phyloP scores from a whole-genome alignment of 1,284 basidiomycete species.

The Pyrrhoderma lamaoense region DNA sequence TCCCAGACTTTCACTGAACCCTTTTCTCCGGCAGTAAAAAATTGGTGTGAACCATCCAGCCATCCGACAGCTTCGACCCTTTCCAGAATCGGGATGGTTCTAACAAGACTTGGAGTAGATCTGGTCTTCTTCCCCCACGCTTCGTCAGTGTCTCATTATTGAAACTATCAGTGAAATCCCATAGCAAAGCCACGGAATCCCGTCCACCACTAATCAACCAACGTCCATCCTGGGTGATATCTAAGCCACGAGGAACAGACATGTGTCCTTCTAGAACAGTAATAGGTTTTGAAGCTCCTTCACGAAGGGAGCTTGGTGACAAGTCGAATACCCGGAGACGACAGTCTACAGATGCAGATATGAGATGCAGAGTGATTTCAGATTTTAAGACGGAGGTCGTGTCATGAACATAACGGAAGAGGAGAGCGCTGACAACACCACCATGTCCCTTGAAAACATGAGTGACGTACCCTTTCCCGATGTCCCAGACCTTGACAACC shows the following conservation, averaged over 20 bases:
- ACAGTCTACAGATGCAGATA: conserved; percentile 87
- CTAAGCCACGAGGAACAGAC: conserved; percentile 83
- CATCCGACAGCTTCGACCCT: conserved; percentile 83
- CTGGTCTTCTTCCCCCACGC: conserved; percentile 45
- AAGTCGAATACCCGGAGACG: conserved; percentile 88
- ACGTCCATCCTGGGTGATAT: conserved; percentile 76
- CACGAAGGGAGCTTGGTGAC: conserved; percentile 48
- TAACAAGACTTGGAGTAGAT: conserved; percentile 53
- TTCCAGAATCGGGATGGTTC: conserved; percentile 83
- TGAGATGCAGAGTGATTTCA: conserved; percentile 64
- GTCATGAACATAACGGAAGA: conserved; percentile 69
- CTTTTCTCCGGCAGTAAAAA: conserved; percentile 88
- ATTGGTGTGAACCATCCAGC: conserved; percentile 44
- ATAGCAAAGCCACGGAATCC: conserved; percentile 85
- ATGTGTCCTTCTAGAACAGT: conserved; percentile 86
- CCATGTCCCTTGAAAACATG: conserved; percentile 97
- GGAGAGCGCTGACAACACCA: conserved; percentile 86
- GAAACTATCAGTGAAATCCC: conserved; percentile 60
- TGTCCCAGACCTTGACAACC: conserved; percentile 95
- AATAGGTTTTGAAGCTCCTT: conserved; percentile 58
- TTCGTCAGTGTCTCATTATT: conserved; percentile 27
- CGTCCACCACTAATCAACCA: conserved; percentile 86
- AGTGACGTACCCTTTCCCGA: conserved; percentile 81
- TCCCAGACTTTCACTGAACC: conserved; percentile 84
- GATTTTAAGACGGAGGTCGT: conserved; percentile 38